Conservation (phyloP, 805 yeast genomes). For the Komagataella ulmi region DNA sequence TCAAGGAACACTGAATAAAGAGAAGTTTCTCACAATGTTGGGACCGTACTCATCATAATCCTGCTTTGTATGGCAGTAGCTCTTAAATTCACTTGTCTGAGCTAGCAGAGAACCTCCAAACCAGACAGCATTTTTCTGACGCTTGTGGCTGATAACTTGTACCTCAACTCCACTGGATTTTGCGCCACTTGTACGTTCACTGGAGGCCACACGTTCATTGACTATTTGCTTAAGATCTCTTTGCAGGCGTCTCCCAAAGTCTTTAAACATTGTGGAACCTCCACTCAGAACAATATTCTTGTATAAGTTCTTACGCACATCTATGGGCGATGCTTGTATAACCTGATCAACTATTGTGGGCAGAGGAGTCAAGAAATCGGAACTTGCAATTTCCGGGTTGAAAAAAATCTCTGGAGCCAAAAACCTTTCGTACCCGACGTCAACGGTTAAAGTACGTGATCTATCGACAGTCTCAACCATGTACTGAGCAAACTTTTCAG, state of each 20-base stretch:
- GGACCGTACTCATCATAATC: conserved; percentile 99
- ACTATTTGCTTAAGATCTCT: conserved; percentile 84
- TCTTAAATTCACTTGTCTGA: conserved; percentile 91
- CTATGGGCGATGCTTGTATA: conserved; percentile 91
- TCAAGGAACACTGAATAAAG: conserved; percentile 82
- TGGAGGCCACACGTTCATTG: conserved; percentile 71
- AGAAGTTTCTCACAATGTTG: conserved; percentile 91
- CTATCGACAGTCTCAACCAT: conserved; percentile 66
- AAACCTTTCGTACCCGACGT: conserved; percentile 95
- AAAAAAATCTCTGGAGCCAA: conserved; percentile 98
- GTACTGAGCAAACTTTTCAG: conserved; percentile 88
- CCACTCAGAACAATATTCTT: conserved; percentile 93
- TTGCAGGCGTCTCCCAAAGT: conserved; percentile 94
- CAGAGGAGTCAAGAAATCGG: conserved; percentile 90
- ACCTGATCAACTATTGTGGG: conserved; percentile 95
- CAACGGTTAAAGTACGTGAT: conserved; percentile 57
- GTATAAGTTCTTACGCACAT: conserved; percentile 93
- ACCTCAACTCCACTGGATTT: conserved; percentile 93
- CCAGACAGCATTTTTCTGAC: conserved; percentile 99
- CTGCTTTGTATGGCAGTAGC: conserved; percentile 92
- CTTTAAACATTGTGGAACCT: conserved; percentile 98
- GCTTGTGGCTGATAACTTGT: conserved; percentile 91
- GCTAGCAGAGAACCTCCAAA: conserved; percentile 96
- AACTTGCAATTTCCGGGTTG: conserved; percentile 93
- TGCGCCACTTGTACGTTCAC: conserved; percentile 64